Evolutionary conservation across 352 stramenopile species (phyloP), one percentile per base, ranked within the genome.

Genomic region (Stramenopiles sp.): DNA sequence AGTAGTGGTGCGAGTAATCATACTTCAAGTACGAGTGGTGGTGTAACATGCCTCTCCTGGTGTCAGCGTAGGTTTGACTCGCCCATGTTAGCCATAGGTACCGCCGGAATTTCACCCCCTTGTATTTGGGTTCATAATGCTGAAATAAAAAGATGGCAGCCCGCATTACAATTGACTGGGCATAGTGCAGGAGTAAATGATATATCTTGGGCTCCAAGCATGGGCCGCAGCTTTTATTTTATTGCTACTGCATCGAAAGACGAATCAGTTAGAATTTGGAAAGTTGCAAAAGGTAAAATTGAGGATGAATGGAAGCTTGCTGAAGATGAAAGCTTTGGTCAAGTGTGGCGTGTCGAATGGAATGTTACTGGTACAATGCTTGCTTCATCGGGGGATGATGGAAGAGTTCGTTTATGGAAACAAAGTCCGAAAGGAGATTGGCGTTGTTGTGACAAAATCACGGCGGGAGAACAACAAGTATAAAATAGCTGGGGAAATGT

Each of bases 351-450:
- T 24, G 78, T 85, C 37, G 68, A 89, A 52, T 93, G 74, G 74
- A 91, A 91, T 47, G 65, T 93, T 28, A 88, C 77, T 5, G 79
- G 79, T 18, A 91, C 75, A 7, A 80, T 90, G 46, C 50, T 93
- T 35, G 73, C 73, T 20, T 81, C 64, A 32, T 80, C 65, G 1
- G 72, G 77, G 3, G 79, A 93, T 51, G 67, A 79, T 39, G 76
- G 76, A 36, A 75, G 71, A 7, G 68, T 92, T n/a, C 61, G 72
- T 36, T 62, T 93, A 50, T 93, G 72, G 73, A 83, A 90, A 50
- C 68, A 61, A 48, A 68, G 90, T 50, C 71, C 74, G 42, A 55
- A 76, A 22, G 67, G 69, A 36, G 64, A 69, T 36, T 93, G 75
- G 69, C n/a, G n/a, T n/a, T n/a, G n/a, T n/a, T n/a, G n/a, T n/a